A percentile compares a stretch with the other conserved stretches of the same genome.
These are phyloP conservation scores for Raffaelea ambrosiae DNA, from an alignment of 2,329 filamentous ascomycete species.

Conservation along the genomic window DNA sequence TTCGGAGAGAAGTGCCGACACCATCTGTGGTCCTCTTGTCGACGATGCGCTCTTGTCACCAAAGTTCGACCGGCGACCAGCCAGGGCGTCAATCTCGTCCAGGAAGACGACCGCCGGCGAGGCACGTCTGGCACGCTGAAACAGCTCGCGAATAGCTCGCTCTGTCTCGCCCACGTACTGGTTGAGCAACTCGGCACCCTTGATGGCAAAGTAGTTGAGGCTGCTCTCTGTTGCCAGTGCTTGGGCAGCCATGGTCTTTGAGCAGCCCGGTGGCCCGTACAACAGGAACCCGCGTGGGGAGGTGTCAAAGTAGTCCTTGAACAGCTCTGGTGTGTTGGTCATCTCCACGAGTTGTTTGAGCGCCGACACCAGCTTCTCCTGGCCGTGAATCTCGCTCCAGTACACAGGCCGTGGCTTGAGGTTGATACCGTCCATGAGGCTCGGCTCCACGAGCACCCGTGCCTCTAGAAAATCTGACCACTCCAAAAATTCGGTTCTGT, in stretches of 20 bases:
- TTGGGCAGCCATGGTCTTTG: conserved; percentile 87
- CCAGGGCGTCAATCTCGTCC: conserved; percentile 90
- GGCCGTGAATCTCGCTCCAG: conserved; percentile 85
- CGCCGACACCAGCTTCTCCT: conserved; percentile 62
- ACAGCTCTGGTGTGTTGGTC: conserved; percentile 19
- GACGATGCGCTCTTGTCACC: conserved; percentile 27
- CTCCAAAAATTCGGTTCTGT: conserved; percentile 17
- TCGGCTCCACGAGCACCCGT: conserved; percentile 62
- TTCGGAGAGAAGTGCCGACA: conserved; percentile 84
- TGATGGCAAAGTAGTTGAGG: conserved; percentile 90
- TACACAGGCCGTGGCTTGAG: conserved; percentile 77
- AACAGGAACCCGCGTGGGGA: conserved; percentile 72
- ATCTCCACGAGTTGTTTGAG: conserved; percentile 43
- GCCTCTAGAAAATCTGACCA: conserved; percentile 54
- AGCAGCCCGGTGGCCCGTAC: conserved; percentile 89
- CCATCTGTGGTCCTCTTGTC: conserved; percentile 61
- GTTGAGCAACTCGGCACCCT: conserved; percentile 85
- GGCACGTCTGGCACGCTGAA: conserved; percentile 76
- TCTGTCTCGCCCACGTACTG: conserved; percentile 98
- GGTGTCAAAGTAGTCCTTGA: conserved; percentile 25
- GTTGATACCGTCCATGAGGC: conserved; percentile 82
- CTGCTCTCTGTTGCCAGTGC: conserved; percentile 84
- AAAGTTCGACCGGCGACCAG: conserved; percentile 39
- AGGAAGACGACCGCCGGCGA: conserved; percentile 93
- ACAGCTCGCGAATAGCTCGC: conserved; percentile 74